A percentile compares a stretch with the other conserved stretches of the same genome.
Evolutionary conservation across 2,329 filamentous ascomycete species (phyloP).

Genomic region (Cadophora gregata): DNA sequence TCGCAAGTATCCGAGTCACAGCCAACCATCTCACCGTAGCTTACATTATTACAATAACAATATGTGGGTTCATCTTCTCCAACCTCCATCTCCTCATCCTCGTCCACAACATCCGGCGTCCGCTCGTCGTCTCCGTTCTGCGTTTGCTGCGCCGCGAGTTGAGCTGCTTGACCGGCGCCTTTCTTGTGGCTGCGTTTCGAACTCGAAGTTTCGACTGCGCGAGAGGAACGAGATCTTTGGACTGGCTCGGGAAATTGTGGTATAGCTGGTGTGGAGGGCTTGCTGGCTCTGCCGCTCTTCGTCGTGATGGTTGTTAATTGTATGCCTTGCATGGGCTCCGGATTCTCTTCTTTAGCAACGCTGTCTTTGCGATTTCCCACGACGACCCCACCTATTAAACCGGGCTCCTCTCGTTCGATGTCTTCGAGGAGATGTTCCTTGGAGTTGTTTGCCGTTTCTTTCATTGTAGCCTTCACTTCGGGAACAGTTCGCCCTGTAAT

Average conservation of each 20-base stretch:
- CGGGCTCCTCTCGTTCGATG: slow-evolving; percentile 44
- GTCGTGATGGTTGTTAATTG: slow-evolving; percentile 51
- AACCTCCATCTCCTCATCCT: slow-evolving; percentile 63
- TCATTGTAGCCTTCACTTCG: slow-evolving; percentile 61
- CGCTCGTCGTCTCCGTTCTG: slow-evolving; percentile 55
- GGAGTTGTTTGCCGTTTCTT: slow-evolving; percentile 50
- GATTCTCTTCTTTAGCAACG: slow-evolving; percentile 53
- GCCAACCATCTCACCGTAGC: slow-evolving; percentile 85
- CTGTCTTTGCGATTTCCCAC: slow-evolving; percentile 52
- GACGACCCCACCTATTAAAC: slow-evolving; percentile 39
- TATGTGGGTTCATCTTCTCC: slow-evolving; percentile 76
- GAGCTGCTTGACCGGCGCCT: slow-evolving; percentile 49
- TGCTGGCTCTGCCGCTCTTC: slow-evolving; percentile 70
- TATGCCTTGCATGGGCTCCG: slow-evolving; percentile 46
- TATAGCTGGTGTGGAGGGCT: slow-evolving; percentile 68
- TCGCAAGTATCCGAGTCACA: slow-evolving; percentile 77
- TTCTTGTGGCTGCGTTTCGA: slow-evolving; percentile 67
- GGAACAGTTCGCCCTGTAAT: slow-evolving; percentile 44
- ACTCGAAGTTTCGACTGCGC: slow-evolving; percentile 44
- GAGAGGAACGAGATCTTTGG: slow-evolving; percentile 57
- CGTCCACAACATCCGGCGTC: slow-evolving; percentile 51
- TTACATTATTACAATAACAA: slow-evolving; percentile 81
- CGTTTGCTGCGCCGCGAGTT: slow-evolving; percentile 44
- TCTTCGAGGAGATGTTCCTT: slow-evolving; percentile 45
- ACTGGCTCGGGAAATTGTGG: slow-evolving; percentile 62